Percentiles rank a stretch among this genome's conserved stretches.
Evolutionary conservation across 2,329 filamentous ascomycete genomes (phyloP).

Genomic region (Calonectria pseudoturangicola): DNA sequence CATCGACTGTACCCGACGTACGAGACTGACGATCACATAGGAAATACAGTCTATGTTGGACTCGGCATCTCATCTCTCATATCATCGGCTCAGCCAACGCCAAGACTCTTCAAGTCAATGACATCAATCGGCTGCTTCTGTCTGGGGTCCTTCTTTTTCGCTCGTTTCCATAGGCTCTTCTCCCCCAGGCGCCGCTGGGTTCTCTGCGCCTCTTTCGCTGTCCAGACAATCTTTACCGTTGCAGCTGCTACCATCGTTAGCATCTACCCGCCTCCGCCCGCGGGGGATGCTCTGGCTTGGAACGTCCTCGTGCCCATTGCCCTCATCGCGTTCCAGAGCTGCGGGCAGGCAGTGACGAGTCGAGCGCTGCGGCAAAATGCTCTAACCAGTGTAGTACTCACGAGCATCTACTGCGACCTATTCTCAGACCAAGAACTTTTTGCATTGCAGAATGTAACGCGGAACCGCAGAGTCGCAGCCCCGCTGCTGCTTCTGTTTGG

Average conservation of each 20-base stretch:
- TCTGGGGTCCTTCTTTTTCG: slow-evolving; percentile 82
- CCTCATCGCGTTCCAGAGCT: slow-evolving; percentile 84
- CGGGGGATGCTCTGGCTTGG: slow-evolving; percentile 70
- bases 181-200: slow-evolving; percentile 78
- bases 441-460: slow-evolving; percentile 64
- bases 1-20: not conserved
- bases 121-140: slow-evolving; percentile 83
- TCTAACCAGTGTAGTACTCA: slow-evolving; percentile 86
- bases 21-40: slow-evolving; percentile 56
- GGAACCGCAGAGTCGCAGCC: slow-evolving; percentile 70
- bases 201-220: slow-evolving; percentile 74
- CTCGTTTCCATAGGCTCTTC: slow-evolving; percentile 78
- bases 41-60: slow-evolving; percentile 87
- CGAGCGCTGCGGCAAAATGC: slow-evolving; percentile 81
- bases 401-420: slow-evolving; percentile 87
- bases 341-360: slow-evolving; percentile 85
- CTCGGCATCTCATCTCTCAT: slow-evolving; percentile 69
- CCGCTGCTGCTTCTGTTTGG: slow-evolving; percentile 69
- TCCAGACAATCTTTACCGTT: slow-evolving; percentile 70
- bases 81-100: slow-evolving; percentile 63
- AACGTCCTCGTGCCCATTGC: slow-evolving; percentile 79
- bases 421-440: slow-evolving; percentile 78
- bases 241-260: slow-evolving; percentile 73
- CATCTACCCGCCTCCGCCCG: slow-evolving; percentile 61
- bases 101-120: slow-evolving; percentile 72